Evolutionary conservation across 208 protist genomes (phyloP), one percentile per base, ranked within the genome.

Genomic region (Leishmania gerbilli): DNA sequence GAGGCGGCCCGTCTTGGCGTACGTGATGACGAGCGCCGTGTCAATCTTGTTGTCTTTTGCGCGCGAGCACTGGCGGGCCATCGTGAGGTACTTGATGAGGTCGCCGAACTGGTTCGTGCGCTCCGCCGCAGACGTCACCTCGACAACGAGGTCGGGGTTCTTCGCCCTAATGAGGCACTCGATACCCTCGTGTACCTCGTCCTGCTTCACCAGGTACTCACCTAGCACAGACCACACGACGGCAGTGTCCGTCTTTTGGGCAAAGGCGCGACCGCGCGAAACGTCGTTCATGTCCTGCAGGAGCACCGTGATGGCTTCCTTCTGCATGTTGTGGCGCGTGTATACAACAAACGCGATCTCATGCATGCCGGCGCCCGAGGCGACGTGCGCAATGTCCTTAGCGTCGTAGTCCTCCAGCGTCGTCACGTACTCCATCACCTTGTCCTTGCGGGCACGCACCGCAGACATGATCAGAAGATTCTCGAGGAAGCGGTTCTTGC

Each of bases 381-480:
- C 98, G 81, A 99, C 98, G 71, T 93, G 96, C 53, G 99, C 99
- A 79, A 99, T 99, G 85, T 99, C 98, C 69, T 94, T 93, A 9
- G 96, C 98, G 87, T 99, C 99, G 92, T 99, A 99, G 88, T 99
- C 99, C 84, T 99, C 98, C 1, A 99, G 93, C 69, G 93, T 94
- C 42, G 99, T 97, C 65, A 99, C 98, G 91, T 99, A 99, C 79
- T 99, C 98, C 94, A 99, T 99, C 5, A 99, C 99, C 71, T 98
- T 95, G 72, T 95, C 88, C 82, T 92, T 92, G 56, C 92, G 89
- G 15, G 98, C 98, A 78, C 99, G 99, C 85, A 99, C 99, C 56
- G 99, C 99, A 45, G 99, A 99, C 72, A 99, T 93, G 84, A 99
- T 99, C 42, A 99, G 94, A 56, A 99, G 93, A 89, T 99, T 99